Percentiles rank a stretch among this genome's conserved stretches.
These are phyloP conservation scores for Aspergillus phoenicis DNA, from an alignment of 2,329 filamentous ascomycete species.

Conservation along the genomic window DNA sequence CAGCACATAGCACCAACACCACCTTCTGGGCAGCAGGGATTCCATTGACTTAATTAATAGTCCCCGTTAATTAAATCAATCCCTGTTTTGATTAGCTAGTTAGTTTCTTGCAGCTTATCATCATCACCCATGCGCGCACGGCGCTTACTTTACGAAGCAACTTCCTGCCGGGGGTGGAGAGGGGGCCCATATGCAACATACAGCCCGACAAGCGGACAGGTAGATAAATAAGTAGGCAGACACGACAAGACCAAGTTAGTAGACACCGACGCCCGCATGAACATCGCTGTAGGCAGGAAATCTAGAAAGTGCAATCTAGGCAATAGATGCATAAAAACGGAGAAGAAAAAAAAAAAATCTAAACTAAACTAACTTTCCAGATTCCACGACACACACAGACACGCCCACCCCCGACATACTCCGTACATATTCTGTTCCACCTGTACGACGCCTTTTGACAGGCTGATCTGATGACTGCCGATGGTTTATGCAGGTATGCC, in stretches of 20 bases:
- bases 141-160: background rate
- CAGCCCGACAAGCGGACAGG: background rate
- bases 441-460: slow-evolving; percentile 6
- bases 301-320: background rate
- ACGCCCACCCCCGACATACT: background rate
- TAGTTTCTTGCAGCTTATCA: background rate
- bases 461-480: slow-evolving; percentile 11
- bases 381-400: background rate
- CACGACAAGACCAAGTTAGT: background rate
- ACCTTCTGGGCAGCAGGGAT: background rate
- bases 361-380: background rate
- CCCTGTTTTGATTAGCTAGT: background rate
- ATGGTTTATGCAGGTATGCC: slow-evolving; percentile 3
- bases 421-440: slow-evolving; percentile 6
- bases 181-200: background rate
- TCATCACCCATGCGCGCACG: background rate
- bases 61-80: background rate
- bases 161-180: background rate
- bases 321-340: background rate
- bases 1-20: background rate
- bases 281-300: background rate
- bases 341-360: background rate
- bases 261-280: background rate
- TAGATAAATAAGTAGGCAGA: background rate
- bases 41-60: background rate